Base-by-base conservation (phyloP, 306 rosid species). In the Arachis stenosperma region DNA sequence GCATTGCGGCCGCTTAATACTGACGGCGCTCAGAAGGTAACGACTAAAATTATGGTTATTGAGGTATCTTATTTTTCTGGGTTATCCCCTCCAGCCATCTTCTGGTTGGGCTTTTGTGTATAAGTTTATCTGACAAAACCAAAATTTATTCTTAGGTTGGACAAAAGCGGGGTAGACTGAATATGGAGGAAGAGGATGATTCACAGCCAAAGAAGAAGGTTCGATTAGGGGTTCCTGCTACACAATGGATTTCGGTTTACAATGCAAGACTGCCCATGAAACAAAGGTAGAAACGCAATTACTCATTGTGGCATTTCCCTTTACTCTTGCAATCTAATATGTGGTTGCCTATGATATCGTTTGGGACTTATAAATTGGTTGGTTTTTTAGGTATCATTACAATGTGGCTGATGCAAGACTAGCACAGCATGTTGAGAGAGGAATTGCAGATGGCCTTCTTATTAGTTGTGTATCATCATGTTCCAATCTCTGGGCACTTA, bases 401-500 rank as follows among this genome's bases (percentile, higher is more conserved):
- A 90, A 90, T 63, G 97, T 93, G 39, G 87, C 97, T 77, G 97
- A 93, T 86, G 79, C 82, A 61, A 86, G 97, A 75, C 83, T 93
- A 86, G 85, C 85, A 3, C 98, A 90, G 67, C 98, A 90, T 75
- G 91, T 93, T 56, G 98, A 93, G 68, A 93, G 90, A 82, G 98
- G 98, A 55, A 78, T 89, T 88, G 90, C 96, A 61, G 98, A 93
- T 81, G 97, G 97, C 55, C 88, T 93, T 76, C 96, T 86, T 62
- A 93, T 93, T 61, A 90, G 93, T 73, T 93, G 97, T 52, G 98
- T 93, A 70, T 79, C 97, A 29, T 93, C 97, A 47, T 90, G 97
- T 77, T 85, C 97, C 75, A 89, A 88, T 88, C 93, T 90, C 30
- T 93, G 98, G 98, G 97, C 98, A 40, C 95, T 93, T 65, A 93